Evolutionary conservation across 2,329 filamentous ascomycete genomes (phyloP), one percentile per base, ranked within the genome.

Genomic region (Hymenoscyphus fructigenus): DNA sequence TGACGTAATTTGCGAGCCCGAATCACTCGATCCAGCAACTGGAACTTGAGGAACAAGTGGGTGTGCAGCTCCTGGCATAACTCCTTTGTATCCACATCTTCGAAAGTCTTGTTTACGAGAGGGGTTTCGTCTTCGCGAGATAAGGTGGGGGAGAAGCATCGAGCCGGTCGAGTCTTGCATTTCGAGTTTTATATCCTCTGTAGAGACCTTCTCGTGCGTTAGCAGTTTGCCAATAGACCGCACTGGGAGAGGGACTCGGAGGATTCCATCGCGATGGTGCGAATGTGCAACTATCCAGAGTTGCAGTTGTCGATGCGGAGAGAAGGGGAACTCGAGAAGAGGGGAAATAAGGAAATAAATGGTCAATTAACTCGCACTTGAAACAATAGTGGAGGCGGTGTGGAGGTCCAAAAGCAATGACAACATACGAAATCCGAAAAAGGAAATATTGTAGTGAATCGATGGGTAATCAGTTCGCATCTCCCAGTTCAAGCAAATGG

Each of bases 101-200:
- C 70, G 65, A 82, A 82, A 1, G 73, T 74, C 61, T 79, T 73
- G 57, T 78, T 79, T 15, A 75, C 75, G 34, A 82, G 73, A 2
- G 79, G 73, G 1, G 72, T 70, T 53, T 75, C 15, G 75, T 69
- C 12, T 70, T 67, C 17, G 72, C 72, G 10, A 83, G 73, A 65
- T 78, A 81, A 20, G 69, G 28, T n/a, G 80, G 80, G 2, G 71
- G 75, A 36, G 73, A 66, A 12, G 70, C 70, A 2, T 75, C 66
- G 17, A 80, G 68, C 3, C 65, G 64, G 62, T 84, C 80, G 3
- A 83, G 76, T 57, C 76, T 74, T 9, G 76, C 75, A 70, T 82
- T 83, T 53, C 80, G 79, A 50, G 73, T 76, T 68, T 83, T 83
- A 72, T 84, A 83, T 9, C 81, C 82, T 60, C 77, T 76, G 70